phyloP scores from a whole-genome alignment of 176 grass and related monocot species.

The Hyparrhenia diplandra region DNA sequence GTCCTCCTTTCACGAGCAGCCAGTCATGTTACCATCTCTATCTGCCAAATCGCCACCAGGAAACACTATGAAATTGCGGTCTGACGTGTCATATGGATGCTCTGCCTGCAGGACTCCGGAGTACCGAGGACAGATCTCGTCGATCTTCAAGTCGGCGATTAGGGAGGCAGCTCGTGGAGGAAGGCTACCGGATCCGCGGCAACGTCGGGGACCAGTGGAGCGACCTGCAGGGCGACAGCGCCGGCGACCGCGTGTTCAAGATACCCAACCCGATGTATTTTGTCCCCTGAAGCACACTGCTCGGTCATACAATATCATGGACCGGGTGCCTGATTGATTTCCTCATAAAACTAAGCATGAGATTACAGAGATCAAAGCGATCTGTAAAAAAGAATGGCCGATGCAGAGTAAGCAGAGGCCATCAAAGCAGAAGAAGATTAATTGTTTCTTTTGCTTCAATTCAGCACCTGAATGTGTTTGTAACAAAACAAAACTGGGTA shows the following conservation, averaged over 20 bases:
- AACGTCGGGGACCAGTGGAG: constrained; percentile 98
- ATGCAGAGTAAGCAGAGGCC: constrained; percentile 8
- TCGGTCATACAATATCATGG: not conserved
- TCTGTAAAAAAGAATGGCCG: constrained; percentile 7
- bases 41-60: not conserved
- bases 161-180: constrained; percentile 69
- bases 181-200: constrained; percentile 74
- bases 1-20: not conserved
- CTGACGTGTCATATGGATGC: not conserved
- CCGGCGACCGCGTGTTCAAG: constrained; percentile 81
- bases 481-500: not conserved
- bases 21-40: not conserved
- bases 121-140: constrained; percentile 65
- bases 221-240: constrained; percentile 69
- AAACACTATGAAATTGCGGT: not conserved
- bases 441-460: not conserved
- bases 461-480: not conserved
- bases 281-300: constrained; percentile 41
- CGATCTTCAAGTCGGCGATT: constrained; percentile 70
- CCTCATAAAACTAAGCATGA: not conserved
- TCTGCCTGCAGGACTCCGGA: constrained; percentile 32
- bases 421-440: not conserved
- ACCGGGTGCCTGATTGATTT: not conserved
- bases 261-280: constrained; percentile 98
- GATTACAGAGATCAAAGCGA: too few relatives aligned